These are phyloP conservation scores for Penicillium sp. DNA, from an alignment of 2,329 filamentous ascomycete genomes.

Conservation along the genomic window DNA sequence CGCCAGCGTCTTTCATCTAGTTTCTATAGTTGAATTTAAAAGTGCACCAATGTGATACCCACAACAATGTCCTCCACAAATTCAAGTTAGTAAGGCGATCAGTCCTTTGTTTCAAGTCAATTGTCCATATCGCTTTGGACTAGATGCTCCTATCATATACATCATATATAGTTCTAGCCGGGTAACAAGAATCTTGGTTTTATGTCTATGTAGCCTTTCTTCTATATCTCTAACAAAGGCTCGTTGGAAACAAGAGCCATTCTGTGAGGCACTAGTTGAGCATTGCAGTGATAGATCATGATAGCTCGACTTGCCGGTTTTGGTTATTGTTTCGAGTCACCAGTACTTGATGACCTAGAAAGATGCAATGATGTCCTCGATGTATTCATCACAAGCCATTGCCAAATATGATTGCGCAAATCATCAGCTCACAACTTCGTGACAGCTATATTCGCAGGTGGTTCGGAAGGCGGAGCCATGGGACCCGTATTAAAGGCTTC, in stretches of 20 bases:
- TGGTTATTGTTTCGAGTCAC: too few relatives aligned
- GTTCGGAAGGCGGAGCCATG: slow-evolving; percentile 26
- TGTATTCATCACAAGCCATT: background rate
- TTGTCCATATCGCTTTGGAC: background rate
- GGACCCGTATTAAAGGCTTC: slow-evolving; percentile 44
- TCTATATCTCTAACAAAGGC: background rate
- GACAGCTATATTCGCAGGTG: slow-evolving; percentile 3
- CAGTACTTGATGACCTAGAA: too few relatives aligned
- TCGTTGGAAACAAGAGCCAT: background rate
- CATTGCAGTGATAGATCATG: background rate
- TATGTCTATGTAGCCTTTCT: too few relatives aligned
- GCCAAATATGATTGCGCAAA: too few relatives aligned
- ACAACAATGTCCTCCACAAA: background rate
- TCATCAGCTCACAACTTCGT: slow-evolving; percentile 22
- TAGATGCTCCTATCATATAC: background rate
- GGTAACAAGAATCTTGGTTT: background rate
- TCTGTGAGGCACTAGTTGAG: background rate
- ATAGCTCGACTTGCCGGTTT: background rate
- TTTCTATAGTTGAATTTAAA: background rate
- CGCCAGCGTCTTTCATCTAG: background rate
- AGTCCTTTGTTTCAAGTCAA: background rate
- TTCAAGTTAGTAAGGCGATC: too few relatives aligned
- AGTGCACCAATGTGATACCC: background rate
- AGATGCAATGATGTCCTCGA: background rate
- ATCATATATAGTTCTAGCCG: background rate